A percentile compares a stretch with the other conserved stretches of the same genome.
These are phyloP conservation scores for Staphylotrichum longicolle DNA, from an alignment of 495 filamentous ascomycete species.

Conservation along the genomic window DNA sequence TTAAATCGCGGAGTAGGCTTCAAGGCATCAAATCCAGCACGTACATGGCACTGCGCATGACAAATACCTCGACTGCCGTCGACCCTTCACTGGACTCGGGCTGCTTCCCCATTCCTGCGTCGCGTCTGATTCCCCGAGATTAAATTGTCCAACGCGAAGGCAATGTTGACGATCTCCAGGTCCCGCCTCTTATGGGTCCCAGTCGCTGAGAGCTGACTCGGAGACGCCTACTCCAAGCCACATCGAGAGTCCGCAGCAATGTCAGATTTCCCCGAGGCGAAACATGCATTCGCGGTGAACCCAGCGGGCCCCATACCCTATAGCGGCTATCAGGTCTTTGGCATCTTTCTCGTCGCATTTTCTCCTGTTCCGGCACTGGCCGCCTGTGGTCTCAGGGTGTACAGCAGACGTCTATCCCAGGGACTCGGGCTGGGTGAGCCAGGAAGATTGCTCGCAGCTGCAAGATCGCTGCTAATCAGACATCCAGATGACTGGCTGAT, in stretches of 20 bases:
- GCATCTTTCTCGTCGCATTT: conserved; percentile 39
- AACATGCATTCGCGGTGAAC: conserved; percentile 16
- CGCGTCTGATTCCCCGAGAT: too few species aligned
- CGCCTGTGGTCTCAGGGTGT: conserved; percentile 40
- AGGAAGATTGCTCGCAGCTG: neutral
- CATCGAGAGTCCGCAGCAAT: neutral
- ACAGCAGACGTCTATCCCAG: conserved; percentile 33
- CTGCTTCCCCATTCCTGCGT: too few species aligned
- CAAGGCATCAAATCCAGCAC: too few species aligned
- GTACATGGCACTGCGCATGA: too few species aligned
- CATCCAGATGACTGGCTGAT: conserved; percentile 41
- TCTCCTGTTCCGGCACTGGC: conserved; percentile 42
- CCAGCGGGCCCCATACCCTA: conserved; percentile 25
- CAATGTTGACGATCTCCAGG: too few species aligned
- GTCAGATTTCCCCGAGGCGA: neutral
- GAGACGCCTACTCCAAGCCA: neutral
- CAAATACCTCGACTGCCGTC: too few species aligned
- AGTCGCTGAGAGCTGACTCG: neutral
- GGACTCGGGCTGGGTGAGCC: conserved; percentile 38
- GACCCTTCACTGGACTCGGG: too few species aligned
- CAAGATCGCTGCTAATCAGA: neutral
- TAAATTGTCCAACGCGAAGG: too few species aligned
- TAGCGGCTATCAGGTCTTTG: conserved; percentile 36
- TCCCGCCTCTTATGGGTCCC: too few species aligned
- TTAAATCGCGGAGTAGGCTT: too few species aligned